Conservation (phyloP, 1,284 basidiomycete species). For the Apiotrichum gamsii region DNA sequence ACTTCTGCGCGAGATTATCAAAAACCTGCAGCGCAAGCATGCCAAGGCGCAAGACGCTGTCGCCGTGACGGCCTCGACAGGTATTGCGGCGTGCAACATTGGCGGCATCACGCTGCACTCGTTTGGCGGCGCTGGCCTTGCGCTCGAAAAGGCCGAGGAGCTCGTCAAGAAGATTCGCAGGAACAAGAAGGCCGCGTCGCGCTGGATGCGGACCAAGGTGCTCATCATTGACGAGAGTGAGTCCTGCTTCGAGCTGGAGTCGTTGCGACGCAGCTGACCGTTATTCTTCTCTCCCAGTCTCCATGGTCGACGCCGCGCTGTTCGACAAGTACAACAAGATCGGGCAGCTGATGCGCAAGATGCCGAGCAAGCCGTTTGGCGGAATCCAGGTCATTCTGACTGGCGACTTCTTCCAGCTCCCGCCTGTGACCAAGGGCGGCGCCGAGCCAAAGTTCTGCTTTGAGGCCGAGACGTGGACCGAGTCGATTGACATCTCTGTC, state of each 20-base stretch:
- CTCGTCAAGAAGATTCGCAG: slow-evolving; percentile 64
- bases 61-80: slow-evolving; percentile 80
- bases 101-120: slow-evolving; percentile 90
- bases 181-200: slow-evolving; percentile 60
- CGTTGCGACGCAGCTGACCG: background rate
- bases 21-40: slow-evolving; percentile 53
- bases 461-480: slow-evolving; percentile 77
- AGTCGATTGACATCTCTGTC: slow-evolving; percentile 67
- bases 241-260: too few relatives aligned
- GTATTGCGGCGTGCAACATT: slow-evolving; percentile 91
- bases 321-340: slow-evolving; percentile 49
- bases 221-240: slow-evolving; percentile 92
- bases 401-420: slow-evolving; percentile 95
- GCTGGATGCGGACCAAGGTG: slow-evolving; percentile 71
- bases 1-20: slow-evolving; percentile 82
- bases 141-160: slow-evolving; percentile 59
- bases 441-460: slow-evolving; percentile 67
- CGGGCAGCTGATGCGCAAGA: slow-evolving; percentile 53
- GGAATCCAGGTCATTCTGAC: slow-evolving; percentile 91
- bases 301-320: slow-evolving; percentile 91
- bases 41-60: slow-evolving; percentile 54
- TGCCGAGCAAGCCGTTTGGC: slow-evolving; percentile 66
- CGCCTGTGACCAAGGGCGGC: slow-evolving; percentile 67
- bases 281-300: too few relatives aligned
- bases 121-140: slow-evolving; percentile 82